Percentiles rank a stretch among this genome's conserved stretches.
Conservation (phyloP, 225 moss, liverwort and hornwort genomes). For the Ulota crispa region DNA sequence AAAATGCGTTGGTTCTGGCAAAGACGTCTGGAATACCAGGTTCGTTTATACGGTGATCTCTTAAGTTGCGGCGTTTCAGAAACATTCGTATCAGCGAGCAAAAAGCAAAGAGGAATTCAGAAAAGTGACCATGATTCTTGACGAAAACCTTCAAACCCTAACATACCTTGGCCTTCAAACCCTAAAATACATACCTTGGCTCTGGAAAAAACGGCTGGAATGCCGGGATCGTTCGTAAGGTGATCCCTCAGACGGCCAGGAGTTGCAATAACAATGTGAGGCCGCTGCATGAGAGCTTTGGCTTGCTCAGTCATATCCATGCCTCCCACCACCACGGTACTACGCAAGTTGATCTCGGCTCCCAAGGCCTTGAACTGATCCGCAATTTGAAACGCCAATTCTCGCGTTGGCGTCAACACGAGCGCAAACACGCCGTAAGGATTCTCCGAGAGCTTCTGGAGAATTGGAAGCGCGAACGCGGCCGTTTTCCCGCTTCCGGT, state of each 20-base stretch:
- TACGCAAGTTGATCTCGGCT: conserved; percentile 67
- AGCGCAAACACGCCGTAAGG: conserved; percentile 84
- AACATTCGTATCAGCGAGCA: background rate
- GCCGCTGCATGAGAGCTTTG: conserved; percentile 87
- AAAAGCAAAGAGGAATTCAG: background rate
- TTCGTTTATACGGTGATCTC: conserved; percentile 64
- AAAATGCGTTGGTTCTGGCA: conserved; percentile 49
- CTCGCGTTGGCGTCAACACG: conserved; percentile 88
- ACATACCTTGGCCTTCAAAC: conserved; percentile 51
- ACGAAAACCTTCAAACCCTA: background rate
- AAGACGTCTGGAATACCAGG: conserved; percentile 52
- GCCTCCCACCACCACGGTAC: conserved; percentile 81
- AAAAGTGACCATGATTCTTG: background rate
- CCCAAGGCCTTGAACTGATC: conserved; percentile 93
- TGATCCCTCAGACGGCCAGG: conserved; percentile 89
- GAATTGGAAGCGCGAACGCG: conserved; percentile 90
- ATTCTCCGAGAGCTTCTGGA: conserved; percentile 74
- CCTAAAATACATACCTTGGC: conserved; percentile 56
- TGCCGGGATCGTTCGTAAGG: conserved; percentile 71
- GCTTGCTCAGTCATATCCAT: conserved; percentile 96
- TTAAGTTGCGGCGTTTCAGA: conserved; percentile 21
- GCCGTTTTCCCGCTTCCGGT: conserved; percentile 99
- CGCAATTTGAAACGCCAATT: conserved; percentile 86
- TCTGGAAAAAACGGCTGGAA: conserved; percentile 67
- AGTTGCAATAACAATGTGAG: conserved; percentile 93